phyloP scores from a whole-genome alignment of 164 flowering plant species.

The Magnolia sinica region DNA sequence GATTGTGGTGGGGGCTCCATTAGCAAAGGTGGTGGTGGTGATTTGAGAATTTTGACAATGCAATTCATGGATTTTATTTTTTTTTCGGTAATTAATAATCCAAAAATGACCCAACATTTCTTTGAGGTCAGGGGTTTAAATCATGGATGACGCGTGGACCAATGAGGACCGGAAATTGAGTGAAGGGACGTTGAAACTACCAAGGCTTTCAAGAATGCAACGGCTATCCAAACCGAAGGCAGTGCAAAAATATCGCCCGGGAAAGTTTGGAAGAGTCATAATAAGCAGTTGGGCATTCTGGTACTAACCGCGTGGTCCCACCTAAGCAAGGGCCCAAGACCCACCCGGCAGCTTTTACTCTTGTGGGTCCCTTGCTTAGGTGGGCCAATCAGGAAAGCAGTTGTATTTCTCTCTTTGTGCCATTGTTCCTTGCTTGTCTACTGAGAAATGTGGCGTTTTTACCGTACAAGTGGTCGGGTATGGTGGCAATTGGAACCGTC shows the following conservation, averaged over 20 bases:
- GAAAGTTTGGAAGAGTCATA: not conserved
- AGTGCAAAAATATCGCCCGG: not conserved
- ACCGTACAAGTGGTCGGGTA: too few species aligned
- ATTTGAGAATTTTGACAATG: not conserved
- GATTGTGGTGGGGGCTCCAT: slow-evolving; percentile 13
- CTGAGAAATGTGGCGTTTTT: not conserved
- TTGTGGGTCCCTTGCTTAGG: not conserved
- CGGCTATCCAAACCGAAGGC: not conserved
- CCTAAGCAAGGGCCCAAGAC: not conserved
- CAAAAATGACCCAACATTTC: slow-evolving; percentile 1
- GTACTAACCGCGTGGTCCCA: not conserved
- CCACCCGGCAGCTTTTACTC: not conserved
- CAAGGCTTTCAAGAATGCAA: not conserved
- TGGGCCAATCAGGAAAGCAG: not conserved
- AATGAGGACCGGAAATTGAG: not conserved
- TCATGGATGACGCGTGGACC: slow-evolving; percentile 1
- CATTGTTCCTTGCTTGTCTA: not conserved
- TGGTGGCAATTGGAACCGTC: too few species aligned
- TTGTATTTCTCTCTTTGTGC: not conserved
- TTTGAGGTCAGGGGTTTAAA: slow-evolving; percentile 4
- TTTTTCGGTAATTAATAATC: not conserved
- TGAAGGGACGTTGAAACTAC: not conserved
- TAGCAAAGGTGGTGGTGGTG: slow-evolving; percentile 4
- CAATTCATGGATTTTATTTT: not conserved
- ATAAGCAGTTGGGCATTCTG: not conserved